Evolutionary conservation across 164 flowering plant species (phyloP).

Genomic region (Protea cynaroides): DNA sequence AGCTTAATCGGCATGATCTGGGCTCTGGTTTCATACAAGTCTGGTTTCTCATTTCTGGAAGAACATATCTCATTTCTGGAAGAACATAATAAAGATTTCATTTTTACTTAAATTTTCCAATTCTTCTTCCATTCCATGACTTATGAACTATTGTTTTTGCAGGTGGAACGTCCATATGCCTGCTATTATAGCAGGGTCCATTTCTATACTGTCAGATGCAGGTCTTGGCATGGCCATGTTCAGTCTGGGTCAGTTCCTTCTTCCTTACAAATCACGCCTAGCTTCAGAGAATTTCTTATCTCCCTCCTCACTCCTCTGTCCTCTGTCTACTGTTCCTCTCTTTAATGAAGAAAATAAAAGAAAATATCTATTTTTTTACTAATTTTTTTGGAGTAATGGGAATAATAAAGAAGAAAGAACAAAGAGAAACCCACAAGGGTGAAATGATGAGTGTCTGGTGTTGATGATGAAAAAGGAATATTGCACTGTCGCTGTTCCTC

Average conservation of each 20-base stretch:
- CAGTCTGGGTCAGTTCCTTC: constrained; percentile 72
- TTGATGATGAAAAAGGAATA: neutral
- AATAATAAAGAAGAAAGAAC: neutral
- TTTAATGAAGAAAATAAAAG: neutral
- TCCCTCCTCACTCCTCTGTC: neutral
- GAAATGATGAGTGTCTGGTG: neutral
- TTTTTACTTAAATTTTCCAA: no score
- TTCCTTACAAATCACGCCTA: neutral
- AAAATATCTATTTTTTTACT: no score
- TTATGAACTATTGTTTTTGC: constrained; percentile 16
- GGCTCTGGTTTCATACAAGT: constrained; percentile 89
- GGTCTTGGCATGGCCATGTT: constrained; percentile 99
- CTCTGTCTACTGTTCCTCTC: neutral
- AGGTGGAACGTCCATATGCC: constrained; percentile 92
- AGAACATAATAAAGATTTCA: constrained; percentile 5
- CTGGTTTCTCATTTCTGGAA: constrained; percentile 6
- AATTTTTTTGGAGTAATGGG: no score
- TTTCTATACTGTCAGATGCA: constrained; percentile 92
- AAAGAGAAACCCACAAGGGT: neutral
- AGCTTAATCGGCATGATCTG: constrained; percentile 87
- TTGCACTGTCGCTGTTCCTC: neutral
- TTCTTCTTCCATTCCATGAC: no score
- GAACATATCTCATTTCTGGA: constrained; percentile 7
- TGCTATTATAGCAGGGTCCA: constrained; percentile 71
- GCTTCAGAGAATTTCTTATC: no score